A percentile compares a stretch with the other conserved stretches of the same genome.
Conservation (phyloP, 805 yeast genomes). For the Hemisphaericaspora nanyangensis region DNA sequence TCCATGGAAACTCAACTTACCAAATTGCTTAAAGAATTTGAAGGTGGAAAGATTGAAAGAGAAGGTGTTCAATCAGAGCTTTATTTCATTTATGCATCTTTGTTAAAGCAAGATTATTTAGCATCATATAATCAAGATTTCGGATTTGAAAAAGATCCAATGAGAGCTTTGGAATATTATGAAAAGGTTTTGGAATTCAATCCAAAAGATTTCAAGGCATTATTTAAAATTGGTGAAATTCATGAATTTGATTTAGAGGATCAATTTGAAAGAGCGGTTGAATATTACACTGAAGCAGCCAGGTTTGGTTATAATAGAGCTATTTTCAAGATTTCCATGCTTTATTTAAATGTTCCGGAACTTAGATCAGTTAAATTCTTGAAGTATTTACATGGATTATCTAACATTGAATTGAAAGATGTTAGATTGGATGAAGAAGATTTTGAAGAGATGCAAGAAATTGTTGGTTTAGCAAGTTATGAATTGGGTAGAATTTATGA, state of each 20-base stretch:
- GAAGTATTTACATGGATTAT: conserved; percentile 32
- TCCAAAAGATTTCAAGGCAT: conserved; percentile 29
- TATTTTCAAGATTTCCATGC: conserved; percentile 37
- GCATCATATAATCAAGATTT: conserved; percentile 32
- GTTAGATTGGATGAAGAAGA: conserved; percentile 36
- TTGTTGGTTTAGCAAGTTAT: conserved; percentile 38
- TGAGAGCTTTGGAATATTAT: conserved; percentile 26
- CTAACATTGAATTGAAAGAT: conserved; percentile 32
- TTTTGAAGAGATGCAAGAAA: conserved; percentile 35
- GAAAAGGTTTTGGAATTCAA: conserved; percentile 29
- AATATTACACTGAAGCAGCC: conserved; percentile 34
- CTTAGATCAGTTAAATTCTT: conserved; percentile 32
- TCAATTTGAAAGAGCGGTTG: conserved; percentile 29
- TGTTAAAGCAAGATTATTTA: conserved; percentile 33
- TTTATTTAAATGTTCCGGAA: conserved; percentile 31
- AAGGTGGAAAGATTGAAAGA: conserved; percentile 14
- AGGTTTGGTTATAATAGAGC: conserved; percentile 42
- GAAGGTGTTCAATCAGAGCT: conserved; percentile 24
- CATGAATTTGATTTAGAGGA: conserved; percentile 28
- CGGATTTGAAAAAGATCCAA: conserved; percentile 25
- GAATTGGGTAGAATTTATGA: conserved; percentile 42
- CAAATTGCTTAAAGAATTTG: conserved; percentile 33
- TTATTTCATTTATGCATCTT: conserved; percentile 34
- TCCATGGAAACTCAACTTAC: conserved; percentile 35
- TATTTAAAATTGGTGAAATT: conserved; percentile 37